Percentiles rank a stretch among this genome's conserved stretches.
Evolutionary conservation across 2,329 filamentous ascomycete genomes (phyloP).

Genomic region (Apiospora saccharicola): DNA sequence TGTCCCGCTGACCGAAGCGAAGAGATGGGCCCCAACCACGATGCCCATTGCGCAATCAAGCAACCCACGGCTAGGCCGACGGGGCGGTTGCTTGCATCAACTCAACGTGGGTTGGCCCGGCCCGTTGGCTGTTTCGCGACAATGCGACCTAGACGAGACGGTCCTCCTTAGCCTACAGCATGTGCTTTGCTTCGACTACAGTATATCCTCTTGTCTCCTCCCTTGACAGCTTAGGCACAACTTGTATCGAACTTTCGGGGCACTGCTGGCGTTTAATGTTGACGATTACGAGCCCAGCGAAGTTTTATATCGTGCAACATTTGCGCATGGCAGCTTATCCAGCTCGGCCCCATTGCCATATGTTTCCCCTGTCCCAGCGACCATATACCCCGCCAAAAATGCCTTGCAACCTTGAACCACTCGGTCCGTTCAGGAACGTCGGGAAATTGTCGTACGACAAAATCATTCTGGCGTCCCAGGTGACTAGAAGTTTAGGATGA

Average conservation of each 20-base stretch:
- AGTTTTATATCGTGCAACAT: background rate
- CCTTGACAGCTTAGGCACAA: background rate
- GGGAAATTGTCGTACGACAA: constrained; percentile 7
- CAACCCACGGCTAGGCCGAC: constrained; percentile 11
- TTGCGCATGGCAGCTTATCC: background rate
- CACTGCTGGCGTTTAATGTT: background rate
- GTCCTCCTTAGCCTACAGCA: background rate
- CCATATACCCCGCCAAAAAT: constrained; percentile 5
- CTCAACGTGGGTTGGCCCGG: constrained; percentile 1
- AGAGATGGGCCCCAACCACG: constrained; percentile 9
- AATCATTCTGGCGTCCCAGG: constrained; percentile 7
- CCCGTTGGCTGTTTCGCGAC: constrained; percentile 14
- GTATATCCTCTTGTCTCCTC: too few species aligned
- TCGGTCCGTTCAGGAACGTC: constrained; percentile 14
- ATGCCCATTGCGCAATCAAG: constrained; percentile 5
- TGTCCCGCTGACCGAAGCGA: constrained; percentile 16
- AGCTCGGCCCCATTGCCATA: background rate
- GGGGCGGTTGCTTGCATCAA: constrained; percentile 20
- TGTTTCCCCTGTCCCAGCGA: background rate
- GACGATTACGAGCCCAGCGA: background rate
- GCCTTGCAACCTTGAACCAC: background rate
- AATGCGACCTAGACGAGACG: constrained; percentile 10
- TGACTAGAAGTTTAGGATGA: background rate
- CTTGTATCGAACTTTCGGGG: background rate
- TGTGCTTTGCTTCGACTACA: background rate